Conservation (phyloP, 2,329 filamentous ascomycete species). For the Acrocalymma vagum region DNA sequence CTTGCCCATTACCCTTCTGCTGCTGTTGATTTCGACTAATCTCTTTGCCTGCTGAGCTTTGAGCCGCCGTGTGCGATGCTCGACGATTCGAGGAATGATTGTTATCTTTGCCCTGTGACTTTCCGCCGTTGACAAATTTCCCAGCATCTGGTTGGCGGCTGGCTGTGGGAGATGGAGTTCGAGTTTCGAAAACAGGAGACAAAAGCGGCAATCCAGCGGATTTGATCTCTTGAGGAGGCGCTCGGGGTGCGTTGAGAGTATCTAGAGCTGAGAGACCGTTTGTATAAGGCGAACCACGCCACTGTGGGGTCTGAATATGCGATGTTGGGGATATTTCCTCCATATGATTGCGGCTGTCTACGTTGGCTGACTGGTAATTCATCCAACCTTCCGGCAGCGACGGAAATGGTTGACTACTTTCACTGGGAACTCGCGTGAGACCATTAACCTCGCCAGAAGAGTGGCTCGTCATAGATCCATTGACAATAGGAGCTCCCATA, state of each 20-base stretch:
- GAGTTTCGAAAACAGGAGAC: slow-evolving; percentile 77
- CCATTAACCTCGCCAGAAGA: slow-evolving; percentile 28
- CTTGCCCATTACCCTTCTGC: slow-evolving; percentile 27
- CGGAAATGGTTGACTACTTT: slow-evolving; percentile 36
- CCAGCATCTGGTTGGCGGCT: slow-evolving; percentile 50
- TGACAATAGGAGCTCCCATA: slow-evolving; percentile 28
- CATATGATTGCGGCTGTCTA: slow-evolving; percentile 25
- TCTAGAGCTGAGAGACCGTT: slow-evolving; percentile 44
- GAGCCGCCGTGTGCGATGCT: slow-evolving; percentile 32
- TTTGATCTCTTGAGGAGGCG: slow-evolving; percentile 45
- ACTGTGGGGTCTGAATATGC: slow-evolving; percentile 37
- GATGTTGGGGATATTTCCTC: slow-evolving; percentile 42
- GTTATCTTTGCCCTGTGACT: slow-evolving; percentile 37
- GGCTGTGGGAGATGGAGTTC: slow-evolving; percentile 74
- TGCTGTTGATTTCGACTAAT: slow-evolving; percentile 31
- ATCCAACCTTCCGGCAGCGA: slow-evolving; percentile 36
- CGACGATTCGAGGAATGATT: slow-evolving; percentile 36
- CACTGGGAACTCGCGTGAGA: slow-evolving; percentile 29
- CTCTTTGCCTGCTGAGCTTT: slow-evolving; percentile 24
- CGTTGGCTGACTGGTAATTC: slow-evolving; percentile 34
- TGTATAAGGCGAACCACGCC: slow-evolving; percentile 34
- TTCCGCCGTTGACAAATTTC: slow-evolving; percentile 39
- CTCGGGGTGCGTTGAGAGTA: slow-evolving; percentile 55
- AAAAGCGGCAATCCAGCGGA: slow-evolving; percentile 59
- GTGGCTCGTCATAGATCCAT: slow-evolving; percentile 32